Conservation (phyloP, 164 flowering plant genomes). For the Vitis amurensis region DNA sequence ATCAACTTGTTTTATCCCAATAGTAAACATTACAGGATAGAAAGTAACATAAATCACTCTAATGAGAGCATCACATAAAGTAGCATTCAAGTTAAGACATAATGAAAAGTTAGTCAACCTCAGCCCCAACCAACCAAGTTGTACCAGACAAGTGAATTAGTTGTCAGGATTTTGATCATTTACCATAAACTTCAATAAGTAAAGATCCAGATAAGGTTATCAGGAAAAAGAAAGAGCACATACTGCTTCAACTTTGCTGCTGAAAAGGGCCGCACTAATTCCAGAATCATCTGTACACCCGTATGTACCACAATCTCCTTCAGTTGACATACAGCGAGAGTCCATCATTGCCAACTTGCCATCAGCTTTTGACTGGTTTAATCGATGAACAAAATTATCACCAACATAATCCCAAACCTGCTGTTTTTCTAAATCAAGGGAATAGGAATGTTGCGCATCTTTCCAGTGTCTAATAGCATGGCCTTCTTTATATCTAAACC, state of each 20-base stretch:
- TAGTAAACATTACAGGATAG: too few species aligned
- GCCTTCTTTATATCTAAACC: constrained; percentile 77
- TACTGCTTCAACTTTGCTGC: constrained; percentile 90
- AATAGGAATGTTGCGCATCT: constrained; percentile 80
- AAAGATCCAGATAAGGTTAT: too few species aligned
- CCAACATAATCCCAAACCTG: constrained; percentile 99
- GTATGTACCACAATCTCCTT: constrained; percentile 67
- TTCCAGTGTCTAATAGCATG: constrained; percentile 90
- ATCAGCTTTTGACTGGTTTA: constrained; percentile 87
- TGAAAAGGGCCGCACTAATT: constrained; percentile 57
- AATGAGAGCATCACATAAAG: not conserved
- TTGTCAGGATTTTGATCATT: too few species aligned
- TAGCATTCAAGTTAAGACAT: not conserved
- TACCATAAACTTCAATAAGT: too few species aligned
- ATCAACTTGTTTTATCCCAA: too few species aligned
- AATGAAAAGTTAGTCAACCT: not conserved
- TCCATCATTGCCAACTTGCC: constrained; percentile 54
- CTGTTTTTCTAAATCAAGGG: constrained; percentile 80
- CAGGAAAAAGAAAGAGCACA: constrained; percentile 1
- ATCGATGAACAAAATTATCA: constrained; percentile 82
- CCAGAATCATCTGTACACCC: constrained; percentile 70
- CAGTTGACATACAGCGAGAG: constrained; percentile 45
- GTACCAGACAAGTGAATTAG: not conserved
- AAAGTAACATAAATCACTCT: too few species aligned
- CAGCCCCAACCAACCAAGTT: not conserved